Base-by-base conservation (phyloP, 768 basidiomycete species). In the Phaeotremella skinneri region DNA sequence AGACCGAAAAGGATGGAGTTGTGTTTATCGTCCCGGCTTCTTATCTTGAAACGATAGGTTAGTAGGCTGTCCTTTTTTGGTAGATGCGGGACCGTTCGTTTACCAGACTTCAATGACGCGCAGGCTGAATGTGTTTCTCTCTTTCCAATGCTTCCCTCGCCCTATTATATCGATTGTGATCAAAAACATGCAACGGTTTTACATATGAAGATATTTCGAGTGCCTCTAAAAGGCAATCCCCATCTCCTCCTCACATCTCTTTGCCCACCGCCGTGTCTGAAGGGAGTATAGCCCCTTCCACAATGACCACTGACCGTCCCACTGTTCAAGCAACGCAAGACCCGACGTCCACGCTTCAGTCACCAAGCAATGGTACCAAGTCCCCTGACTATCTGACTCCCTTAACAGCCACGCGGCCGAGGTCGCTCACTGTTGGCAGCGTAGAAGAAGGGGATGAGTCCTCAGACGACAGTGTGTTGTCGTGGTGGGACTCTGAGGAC, bases 11-110 rank as follows among this genome's bases (percentile, higher is more conserved):
- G 70, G 85, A 83, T 49, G 94, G 94, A 21, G 78, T 86, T 61
- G 85, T 96, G 52, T 89, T 88, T 79, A 85, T 92, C 71, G 91
- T 92, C 3, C 96, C 96, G 52, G 91, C 92, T 25, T 85, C 86
- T 20, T 98, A 98, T 76, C 76, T 99, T 75, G 89, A 94, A 78
- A 77, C 86, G 68, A 84, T 87, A 84, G 90, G 94, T 94, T 87
- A 94, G 93, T 94, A 55, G 30, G 43, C 20, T 70, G 74, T 77
- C 69, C 80, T 68, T 69, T 77, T 49, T 16, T 43, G 2, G 55
- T 48, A 59, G 57, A 59, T 59, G 64, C 52, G 30, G 32, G 62
- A 57, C 77, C 76, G 80, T 82, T 74, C 79, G 62, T 73, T 67
- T 79, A 79, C 83, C 79, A 79, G 72, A 79, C 80, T 81, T 84